Base-by-base conservation (phyloP, 2,329 filamentous ascomycete genomes). In the Pleurostoma richardsiae region DNA sequence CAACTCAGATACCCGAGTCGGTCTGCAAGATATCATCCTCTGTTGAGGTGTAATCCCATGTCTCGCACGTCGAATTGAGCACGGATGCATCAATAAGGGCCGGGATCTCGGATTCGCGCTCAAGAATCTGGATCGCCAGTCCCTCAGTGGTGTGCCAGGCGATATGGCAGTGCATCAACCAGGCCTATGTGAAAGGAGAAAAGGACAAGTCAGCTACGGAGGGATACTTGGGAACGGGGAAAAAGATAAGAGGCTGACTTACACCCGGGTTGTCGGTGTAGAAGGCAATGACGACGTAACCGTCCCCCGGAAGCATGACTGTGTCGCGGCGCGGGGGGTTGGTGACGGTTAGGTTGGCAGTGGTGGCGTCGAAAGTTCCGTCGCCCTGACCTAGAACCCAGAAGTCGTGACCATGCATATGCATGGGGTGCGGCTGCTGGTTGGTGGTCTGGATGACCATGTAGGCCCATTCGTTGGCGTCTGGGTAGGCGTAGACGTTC, bases 401-500 rank as follows among this genome's bases (percentile, higher is more conserved):
- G 56, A 77, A 76, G 41, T 75, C 67, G 49, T 77, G 73, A 4
- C 73, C 73, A 55, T 77, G 73, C 10, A 77, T 40, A 30, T 48
- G 46, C 10, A 42, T 42, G 29, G 43, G 43, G 40, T 49, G 42
- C 1, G 43, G 41, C 39, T 48, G 46, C 19, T 33, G 36, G n/a
- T 43, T 36, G 47, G 52, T 54, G 11, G 49, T 56, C 42, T 56
- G 51, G 29, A 62, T 54, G 6, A 60, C 51, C 46, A 56, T 54
- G 42, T 60, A 60, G 29, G 53, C 54, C 57, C 58, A 61, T 43
- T 53, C 29, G 5, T 52, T 49, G 11, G 41, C 43, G 6, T 49
- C 27, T 4, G 41, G 45, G 33, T 42, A 40, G 30, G 28, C n/a
- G 42, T 30, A 30, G 42, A 40, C 4, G 27, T 45, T 39, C 40